Base-by-base conservation (phyloP, 1,139 yeast genomes). In the Zygoascus hellenicus region DNA sequence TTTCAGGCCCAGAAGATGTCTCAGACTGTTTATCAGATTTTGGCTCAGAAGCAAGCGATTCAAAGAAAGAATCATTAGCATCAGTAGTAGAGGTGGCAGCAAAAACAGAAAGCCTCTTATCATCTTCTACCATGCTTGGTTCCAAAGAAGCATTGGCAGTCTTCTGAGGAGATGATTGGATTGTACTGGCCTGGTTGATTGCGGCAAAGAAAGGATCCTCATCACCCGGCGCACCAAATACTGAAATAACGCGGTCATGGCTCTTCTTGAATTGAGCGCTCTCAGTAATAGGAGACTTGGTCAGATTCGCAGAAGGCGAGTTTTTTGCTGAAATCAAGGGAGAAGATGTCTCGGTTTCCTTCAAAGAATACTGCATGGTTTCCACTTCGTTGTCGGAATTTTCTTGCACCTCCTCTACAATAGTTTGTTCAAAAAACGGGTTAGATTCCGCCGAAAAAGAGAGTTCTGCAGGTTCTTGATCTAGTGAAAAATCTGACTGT, bases 71-170 rank as follows among this genome's bases (percentile, higher is more conserved):
- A 35, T 57, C 59, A 19, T 54, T 44, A 16, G 22, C 38, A 5
- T 13, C 15, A 19, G 51, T 40, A 10, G 17, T 14, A 13, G 19
- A 14, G 9, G n/a, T n/a, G n/a, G 38, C 40, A 1, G 49, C 53
- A 45, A 56, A 56, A 2, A 51, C 57, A 9, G 59, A 54, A 2
- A 57, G 55, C 6, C 47, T 50, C 39, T 58, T 45, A 26, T 44
- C 51, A 40, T 56, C 58, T 14, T 35, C 30, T 11, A 40, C 6
- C 42, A 49, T 34, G 55, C 41, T 34, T 42, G 49, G 43, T 55
- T 57, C 17, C 40, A 19, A 40, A 2, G 13, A 28, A 14, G 13
- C 2, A 9, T 3, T 13, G 15, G 17, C 43, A 29, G 32, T 9
- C 14, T 13, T 2, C 16, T 17, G 19, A n/a, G 11, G 37, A 37